Evolutionary conservation across 2,329 filamentous ascomycete genomes (phyloP).

Genomic region (Calonectria hongkongensis): DNA sequence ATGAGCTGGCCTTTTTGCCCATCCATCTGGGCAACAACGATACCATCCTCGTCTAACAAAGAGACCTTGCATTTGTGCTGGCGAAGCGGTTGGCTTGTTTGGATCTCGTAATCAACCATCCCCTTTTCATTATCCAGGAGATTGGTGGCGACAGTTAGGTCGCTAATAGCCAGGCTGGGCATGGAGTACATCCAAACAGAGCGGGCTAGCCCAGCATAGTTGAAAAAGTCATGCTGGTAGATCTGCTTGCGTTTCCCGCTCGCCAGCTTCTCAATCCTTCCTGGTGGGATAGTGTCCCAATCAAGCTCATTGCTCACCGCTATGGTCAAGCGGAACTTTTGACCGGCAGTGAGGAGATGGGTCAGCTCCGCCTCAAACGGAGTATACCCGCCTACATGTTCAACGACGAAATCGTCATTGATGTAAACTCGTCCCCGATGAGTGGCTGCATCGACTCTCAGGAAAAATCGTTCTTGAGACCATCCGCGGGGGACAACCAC

Average conservation of each 20-base stretch:
- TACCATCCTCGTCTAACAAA: slow-evolving; percentile 32
- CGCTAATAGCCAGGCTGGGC: slow-evolving; percentile 24
- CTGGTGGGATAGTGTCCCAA: slow-evolving; percentile 42
- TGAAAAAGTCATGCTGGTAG: slow-evolving; percentile 46
- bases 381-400: slow-evolving; percentile 41
- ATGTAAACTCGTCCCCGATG: slow-evolving; percentile 41
- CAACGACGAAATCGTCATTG: slow-evolving; percentile 38
- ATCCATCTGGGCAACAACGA: not conserved
- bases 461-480: slow-evolving; percentile 33
- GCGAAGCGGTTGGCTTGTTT: not conserved
- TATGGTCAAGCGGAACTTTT: slow-evolving; percentile 36
- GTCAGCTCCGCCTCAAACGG: slow-evolving; percentile 40
- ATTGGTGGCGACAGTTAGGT: slow-evolving; percentile 33
- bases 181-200: slow-evolving; percentile 35
- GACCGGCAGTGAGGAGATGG: slow-evolving; percentile 3
- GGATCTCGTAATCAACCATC: slow-evolving; percentile 27
- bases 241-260: slow-evolving; percentile 39
- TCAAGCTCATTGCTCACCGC: slow-evolving; percentile 40
- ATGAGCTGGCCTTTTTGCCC: not conserved
- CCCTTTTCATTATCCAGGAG: slow-evolving; percentile 10
- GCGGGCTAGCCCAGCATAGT: slow-evolving; percentile 41
- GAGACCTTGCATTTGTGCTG: not conserved
- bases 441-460: slow-evolving; percentile 39
- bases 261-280: slow-evolving; percentile 28
- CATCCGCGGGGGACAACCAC: slow-evolving; percentile 36